Conservation (phyloP, 345 rosid genomes). For the Trapa incisa region DNA sequence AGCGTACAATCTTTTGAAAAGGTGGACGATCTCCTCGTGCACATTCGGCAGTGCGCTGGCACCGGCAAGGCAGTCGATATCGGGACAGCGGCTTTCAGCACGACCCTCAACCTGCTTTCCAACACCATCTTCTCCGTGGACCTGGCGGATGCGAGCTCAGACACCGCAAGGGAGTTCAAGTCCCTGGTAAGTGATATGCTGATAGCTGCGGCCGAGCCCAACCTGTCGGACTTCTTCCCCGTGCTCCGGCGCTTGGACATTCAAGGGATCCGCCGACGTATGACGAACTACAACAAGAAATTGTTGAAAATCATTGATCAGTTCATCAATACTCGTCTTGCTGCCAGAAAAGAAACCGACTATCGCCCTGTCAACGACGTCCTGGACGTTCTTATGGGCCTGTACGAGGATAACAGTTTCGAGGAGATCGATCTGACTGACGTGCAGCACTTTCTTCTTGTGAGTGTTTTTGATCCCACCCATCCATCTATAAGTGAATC, state of each 20-base stretch:
- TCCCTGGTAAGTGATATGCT: constrained; percentile 5
- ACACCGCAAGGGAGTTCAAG: constrained; percentile 9
- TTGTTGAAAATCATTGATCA: constrained; percentile 7
- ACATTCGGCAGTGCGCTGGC: neutral
- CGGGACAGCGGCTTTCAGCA: constrained; percentile 9
- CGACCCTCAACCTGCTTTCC: constrained; percentile 15
- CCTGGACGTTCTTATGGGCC: constrained; percentile 24
- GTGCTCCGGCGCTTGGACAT: constrained; percentile 17
- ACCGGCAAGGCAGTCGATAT: constrained; percentile 5
- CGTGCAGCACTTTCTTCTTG: constrained; percentile 21
- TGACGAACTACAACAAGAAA: neutral
- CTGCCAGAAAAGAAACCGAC: constrained; percentile 1
- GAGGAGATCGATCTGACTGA: constrained; percentile 6
- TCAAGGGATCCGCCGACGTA: constrained; percentile 17
- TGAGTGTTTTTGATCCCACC: constrained; percentile 6
- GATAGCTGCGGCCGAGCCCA: constrained; percentile 20
- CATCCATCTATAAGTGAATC: too few relatives aligned
- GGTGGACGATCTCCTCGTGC: constrained; percentile 9
- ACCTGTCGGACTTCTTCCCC: constrained; percentile 30
- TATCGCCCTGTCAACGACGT: constrained; percentile 15
- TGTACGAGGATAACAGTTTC: constrained; percentile 8
- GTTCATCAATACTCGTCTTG: constrained; percentile 15
- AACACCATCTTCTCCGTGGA: constrained; percentile 18
- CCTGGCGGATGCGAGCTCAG: constrained; percentile 5
- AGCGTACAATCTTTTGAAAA: neutral